Percentiles rank a stretch among this genome's conserved stretches.
Conservation (phyloP, 495 filamentous ascomycete genomes). For the Podospora comata region DNA sequence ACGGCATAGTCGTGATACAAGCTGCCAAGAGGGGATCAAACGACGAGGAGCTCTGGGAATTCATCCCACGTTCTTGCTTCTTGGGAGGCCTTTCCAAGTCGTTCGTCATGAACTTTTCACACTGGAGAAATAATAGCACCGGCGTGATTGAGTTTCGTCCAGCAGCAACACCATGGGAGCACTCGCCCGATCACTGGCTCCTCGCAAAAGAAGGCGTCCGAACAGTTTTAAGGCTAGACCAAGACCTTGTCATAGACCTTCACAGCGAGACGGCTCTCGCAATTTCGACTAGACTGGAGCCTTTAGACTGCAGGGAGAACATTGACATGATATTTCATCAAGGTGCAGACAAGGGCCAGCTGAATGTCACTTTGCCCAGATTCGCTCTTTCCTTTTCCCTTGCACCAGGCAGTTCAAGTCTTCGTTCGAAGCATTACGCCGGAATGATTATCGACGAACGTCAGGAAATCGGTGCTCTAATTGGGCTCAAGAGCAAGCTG, state of each 20-base stretch:
- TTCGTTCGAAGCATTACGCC: conserved; percentile 25
- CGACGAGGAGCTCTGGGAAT: conserved; percentile 34
- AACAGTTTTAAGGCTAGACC: conserved; percentile 4
- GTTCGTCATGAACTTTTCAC: conserved; percentile 49
- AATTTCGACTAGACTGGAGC: conserved; percentile 6
- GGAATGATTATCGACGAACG: conserved; percentile 52
- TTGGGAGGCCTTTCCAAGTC: conserved; percentile 42
- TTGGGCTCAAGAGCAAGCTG: conserved; percentile 54
- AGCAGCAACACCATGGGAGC: conserved; percentile 40
- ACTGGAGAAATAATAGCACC: conserved; percentile 45
- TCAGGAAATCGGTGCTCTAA: conserved; percentile 51
- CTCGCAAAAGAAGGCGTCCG: not conserved
- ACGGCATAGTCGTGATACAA: conserved; percentile 13
- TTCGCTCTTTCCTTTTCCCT: conserved; percentile 18
- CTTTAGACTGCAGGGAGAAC: conserved; percentile 12
- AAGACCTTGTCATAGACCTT: conserved; percentile 11
- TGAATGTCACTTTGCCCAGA: conserved; percentile 17
- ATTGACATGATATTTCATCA: conserved; percentile 18
- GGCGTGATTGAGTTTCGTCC: conserved; percentile 51
- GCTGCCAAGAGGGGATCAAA: conserved; percentile 21
- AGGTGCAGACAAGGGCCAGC: not conserved
- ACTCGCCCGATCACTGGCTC: conserved; percentile 14
- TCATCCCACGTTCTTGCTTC: conserved; percentile 46
- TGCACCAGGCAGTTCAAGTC: conserved; percentile 3
- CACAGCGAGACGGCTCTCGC: conserved; percentile 6